A percentile compares a stretch with the other conserved stretches of the same genome.
These are phyloP conservation scores for Thuja plicata DNA, from an alignment of 83 land plant genomes.

Conservation along the genomic window DNA sequence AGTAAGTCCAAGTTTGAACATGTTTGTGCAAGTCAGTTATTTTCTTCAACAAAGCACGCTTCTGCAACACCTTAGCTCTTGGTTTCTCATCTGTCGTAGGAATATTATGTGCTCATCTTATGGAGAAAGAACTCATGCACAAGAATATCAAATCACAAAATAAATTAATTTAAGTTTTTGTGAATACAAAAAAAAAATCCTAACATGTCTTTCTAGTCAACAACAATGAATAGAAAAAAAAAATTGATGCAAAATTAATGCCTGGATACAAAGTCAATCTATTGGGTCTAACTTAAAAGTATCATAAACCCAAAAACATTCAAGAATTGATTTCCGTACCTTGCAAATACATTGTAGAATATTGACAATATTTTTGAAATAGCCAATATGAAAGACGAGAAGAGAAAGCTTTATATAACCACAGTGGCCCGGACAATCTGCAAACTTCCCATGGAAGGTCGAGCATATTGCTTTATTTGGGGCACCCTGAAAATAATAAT, in stretches of 20 bases:
- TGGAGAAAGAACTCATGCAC: constrained; percentile 71
- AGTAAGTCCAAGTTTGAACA: constrained; percentile 55
- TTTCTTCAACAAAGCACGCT: constrained; percentile 59
- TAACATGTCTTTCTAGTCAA: constrained; percentile 6
- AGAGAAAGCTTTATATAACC: constrained; percentile 80
- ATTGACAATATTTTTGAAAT: constrained; percentile 58
- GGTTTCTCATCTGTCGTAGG: constrained; percentile 80
- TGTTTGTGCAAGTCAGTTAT: constrained; percentile 56
- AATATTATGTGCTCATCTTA: constrained; percentile 62
- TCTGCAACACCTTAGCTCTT: constrained; percentile 57
- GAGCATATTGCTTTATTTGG: constrained; percentile 74
- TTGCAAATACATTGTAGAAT: constrained; percentile 96
- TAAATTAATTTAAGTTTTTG: neutral
- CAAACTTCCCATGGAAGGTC: constrained; percentile 72
- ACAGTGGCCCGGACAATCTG: constrained; percentile 91
- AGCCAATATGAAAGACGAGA: constrained; percentile 94
- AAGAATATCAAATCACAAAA: constrained; percentile 31
- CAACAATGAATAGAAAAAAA: neutral
- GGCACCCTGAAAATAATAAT: constrained; percentile 62
- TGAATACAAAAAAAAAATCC: constrained; percentile 9
- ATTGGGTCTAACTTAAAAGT: neutral
- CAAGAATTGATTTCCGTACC: constrained; percentile 33
- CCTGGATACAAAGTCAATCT: neutral
- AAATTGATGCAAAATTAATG: neutral
- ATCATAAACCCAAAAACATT: neutral